phyloP scores from a whole-genome alignment of 495 filamentous ascomycete species.

The Astrothelium subdiscretum region DNA sequence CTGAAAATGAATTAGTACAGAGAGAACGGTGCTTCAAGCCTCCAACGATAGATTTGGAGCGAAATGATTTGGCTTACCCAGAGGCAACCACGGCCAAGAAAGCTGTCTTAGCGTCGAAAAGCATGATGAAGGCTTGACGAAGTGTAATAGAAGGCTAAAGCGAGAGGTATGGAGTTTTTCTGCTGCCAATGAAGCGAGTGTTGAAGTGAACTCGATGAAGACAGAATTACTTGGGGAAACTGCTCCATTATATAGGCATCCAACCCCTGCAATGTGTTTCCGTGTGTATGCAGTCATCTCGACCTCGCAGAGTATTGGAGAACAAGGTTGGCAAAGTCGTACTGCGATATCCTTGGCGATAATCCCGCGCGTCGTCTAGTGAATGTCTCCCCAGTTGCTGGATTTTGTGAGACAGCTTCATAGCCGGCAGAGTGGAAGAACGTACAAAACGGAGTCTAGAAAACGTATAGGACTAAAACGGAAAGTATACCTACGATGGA shows the following conservation, averaged over 20 bases:
- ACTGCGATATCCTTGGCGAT: neutral
- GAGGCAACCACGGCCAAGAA: neutral
- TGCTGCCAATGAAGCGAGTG: neutral
- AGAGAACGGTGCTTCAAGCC: neutral
- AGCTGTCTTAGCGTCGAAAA: neutral
- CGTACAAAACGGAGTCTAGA: neutral
- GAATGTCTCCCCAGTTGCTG: neutral
- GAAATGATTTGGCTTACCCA: neutral
- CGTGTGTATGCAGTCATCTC: neutral
- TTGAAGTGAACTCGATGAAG: neutral
- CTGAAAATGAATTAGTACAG: neutral
- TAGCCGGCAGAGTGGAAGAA: neutral
- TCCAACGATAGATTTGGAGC: neutral
- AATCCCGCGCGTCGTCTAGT: neutral
- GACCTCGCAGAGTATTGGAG: neutral
- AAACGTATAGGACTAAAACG: neutral
- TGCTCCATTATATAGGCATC: neutral
- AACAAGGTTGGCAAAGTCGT: neutral
- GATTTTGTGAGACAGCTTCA: neutral
- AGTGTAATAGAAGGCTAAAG: neutral
- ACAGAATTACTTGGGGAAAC: neutral
- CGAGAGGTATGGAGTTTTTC: neutral
- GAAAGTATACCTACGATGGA: neutral
- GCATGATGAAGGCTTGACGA: neutral
- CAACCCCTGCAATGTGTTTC: neutral